These are phyloP conservation scores for Polytrichum formosum DNA, from an alignment of 225 moss, liverwort and hornwort genomes.

Conservation along the genomic window DNA sequence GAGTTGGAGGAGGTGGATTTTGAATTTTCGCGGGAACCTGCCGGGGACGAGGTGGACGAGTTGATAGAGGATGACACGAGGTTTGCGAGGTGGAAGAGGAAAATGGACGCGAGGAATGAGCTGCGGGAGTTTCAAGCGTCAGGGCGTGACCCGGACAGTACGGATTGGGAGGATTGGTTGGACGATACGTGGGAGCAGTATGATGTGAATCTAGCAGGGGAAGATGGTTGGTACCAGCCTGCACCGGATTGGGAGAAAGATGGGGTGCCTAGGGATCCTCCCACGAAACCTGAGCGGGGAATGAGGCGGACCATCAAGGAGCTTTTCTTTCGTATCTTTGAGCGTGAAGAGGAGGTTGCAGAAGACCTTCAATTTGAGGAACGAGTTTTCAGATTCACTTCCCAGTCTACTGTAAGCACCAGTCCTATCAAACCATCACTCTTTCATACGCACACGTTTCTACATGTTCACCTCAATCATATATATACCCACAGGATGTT, in stretches of 20 bases:
- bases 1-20: conserved; percentile 21
- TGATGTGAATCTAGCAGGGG: conserved; percentile 35
- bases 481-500: no score
- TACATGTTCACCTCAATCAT: no score
- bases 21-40: neutral
- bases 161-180: conserved; percentile 94
- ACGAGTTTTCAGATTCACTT: conserved; percentile 83
- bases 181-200: conserved; percentile 71
- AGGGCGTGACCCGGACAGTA: conserved; percentile 70
- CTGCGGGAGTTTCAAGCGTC: conserved; percentile 58
- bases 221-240: conserved; percentile 66
- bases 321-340: conserved; percentile 65
- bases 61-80: conserved; percentile 64
- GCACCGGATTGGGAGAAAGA: conserved; percentile 75
- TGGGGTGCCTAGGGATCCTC: conserved; percentile 67
- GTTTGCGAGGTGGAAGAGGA: conserved; percentile 70
- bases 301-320: conserved; percentile 87
- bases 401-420: conserved; percentile 66
- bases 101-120: conserved; percentile 57
- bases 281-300: conserved; percentile 83
- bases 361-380: conserved; percentile 84
- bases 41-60: conserved; percentile 41
- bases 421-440: no score
- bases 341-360: conserved; percentile 74
- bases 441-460: no score